These are phyloP conservation scores for Sordariomycetes sp. DNA, from an alignment of 2,329 filamentous ascomycete genomes.

Conservation along the genomic window DNA sequence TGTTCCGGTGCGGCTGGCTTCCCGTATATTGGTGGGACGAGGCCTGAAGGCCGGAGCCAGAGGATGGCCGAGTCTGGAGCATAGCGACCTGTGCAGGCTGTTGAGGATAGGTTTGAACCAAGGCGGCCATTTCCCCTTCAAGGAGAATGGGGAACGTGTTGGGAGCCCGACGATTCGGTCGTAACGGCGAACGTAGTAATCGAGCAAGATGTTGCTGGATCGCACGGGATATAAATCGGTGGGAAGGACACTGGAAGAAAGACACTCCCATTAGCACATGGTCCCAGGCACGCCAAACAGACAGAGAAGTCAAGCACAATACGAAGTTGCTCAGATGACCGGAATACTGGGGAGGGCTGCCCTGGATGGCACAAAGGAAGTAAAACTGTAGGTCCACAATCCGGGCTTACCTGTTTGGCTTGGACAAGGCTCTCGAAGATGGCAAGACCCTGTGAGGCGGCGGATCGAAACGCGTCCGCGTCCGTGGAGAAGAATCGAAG, in stretches of 20 bases:
- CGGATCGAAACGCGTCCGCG: not conserved
- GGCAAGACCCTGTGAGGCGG: not conserved
- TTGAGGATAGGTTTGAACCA: constrained; percentile 73
- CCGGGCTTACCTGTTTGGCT: not conserved
- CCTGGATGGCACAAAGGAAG: not conserved
- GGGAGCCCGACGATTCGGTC: not conserved
- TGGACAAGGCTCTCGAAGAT: not conserved
- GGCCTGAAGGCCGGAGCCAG: constrained; percentile 42
- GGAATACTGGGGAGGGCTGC: not conserved
- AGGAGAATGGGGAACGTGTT: not conserved
- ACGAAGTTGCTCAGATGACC: not conserved
- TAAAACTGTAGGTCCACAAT: not conserved
- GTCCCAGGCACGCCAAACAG: not conserved
- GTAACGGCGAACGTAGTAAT: not conserved
- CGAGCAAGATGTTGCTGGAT: not conserved
- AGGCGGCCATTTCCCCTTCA: constrained; percentile 59
- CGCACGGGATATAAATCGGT: not conserved
- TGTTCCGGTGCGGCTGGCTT: constrained; percentile 36
- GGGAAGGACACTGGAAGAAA: not conserved
- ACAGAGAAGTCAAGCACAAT: not conserved
- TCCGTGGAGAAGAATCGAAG: not conserved
- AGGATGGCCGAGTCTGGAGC: constrained; percentile 62
- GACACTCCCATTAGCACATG: not conserved
- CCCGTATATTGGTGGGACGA: constrained; percentile 40
- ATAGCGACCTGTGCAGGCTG: constrained; percentile 64